phyloP scores from a whole-genome alignment of 2,329 filamentous ascomycete species.

The Penicillium sp. region DNA sequence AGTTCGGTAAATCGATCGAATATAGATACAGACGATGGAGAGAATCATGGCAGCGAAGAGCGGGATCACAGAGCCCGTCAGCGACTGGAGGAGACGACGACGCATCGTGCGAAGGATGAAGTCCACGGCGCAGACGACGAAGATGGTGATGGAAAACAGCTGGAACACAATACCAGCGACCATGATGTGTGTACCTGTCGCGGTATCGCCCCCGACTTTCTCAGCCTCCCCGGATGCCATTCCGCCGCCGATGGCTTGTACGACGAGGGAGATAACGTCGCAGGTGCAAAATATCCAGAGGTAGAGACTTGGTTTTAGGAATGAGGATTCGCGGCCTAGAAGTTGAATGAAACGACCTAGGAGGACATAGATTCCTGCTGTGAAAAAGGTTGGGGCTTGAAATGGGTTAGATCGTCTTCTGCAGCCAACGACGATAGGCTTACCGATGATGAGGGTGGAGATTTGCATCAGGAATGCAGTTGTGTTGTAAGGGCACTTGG shows the following conservation, averaged over 20 bases:
- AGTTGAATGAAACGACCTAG: slow-evolving; percentile 51
- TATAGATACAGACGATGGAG: slow-evolving; percentile 49
- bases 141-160: slow-evolving; percentile 57
- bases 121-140: slow-evolving; percentile 50
- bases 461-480: slow-evolving; percentile 56
- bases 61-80: slow-evolving; percentile 32
- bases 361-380: slow-evolving; percentile 54
- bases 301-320: slow-evolving; percentile 48
- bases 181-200: slow-evolving; percentile 52
- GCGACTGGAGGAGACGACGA: slow-evolving; percentile 23
- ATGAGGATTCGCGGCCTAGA: slow-evolving; percentile 47
- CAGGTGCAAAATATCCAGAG: slow-evolving; percentile 55
- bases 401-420: background rate
- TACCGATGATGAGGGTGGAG: slow-evolving; percentile 41
- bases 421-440: background rate
- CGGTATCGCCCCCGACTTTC: slow-evolving; percentile 47
- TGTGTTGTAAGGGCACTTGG: slow-evolving; percentile 52
- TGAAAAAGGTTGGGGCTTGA: slow-evolving; percentile 53
- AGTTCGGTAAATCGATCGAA: slow-evolving; percentile 54
- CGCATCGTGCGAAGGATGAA: slow-evolving; percentile 48
- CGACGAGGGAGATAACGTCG: slow-evolving; percentile 56
- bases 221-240: slow-evolving; percentile 50
- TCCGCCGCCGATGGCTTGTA: slow-evolving; percentile 60
- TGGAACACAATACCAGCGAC: slow-evolving; percentile 62
- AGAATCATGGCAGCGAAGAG: slow-evolving; percentile 44